Percentiles rank a stretch among this genome's conserved stretches.
phyloP scores from a whole-genome alignment of 495 filamentous ascomycete species.

The Cercophora newfieldiana region DNA sequence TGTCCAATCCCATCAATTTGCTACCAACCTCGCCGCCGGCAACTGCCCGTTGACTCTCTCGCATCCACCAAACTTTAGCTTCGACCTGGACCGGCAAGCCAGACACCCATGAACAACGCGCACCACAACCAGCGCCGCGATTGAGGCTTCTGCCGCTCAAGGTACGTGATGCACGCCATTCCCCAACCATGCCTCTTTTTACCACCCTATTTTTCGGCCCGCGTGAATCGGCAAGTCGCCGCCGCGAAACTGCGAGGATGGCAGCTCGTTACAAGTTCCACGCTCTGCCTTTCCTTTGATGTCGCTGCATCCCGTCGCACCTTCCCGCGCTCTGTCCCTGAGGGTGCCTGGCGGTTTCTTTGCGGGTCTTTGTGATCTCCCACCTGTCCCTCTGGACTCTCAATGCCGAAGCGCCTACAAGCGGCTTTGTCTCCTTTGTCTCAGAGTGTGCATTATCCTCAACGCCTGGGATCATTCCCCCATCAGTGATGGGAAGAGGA shows the following conservation, averaged over 20 bases:
- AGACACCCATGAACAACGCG: neutral
- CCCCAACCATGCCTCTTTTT: neutral
- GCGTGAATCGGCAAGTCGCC: neutral
- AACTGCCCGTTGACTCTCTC: neutral
- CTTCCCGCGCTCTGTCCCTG: neutral
- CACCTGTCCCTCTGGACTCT: neutral
- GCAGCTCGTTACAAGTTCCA: neutral
- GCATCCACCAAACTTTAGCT: neutral
- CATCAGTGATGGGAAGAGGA: neutral
- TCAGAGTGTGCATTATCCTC: neutral
- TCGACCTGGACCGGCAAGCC: neutral
- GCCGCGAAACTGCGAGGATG: neutral
- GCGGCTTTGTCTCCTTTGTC: neutral
- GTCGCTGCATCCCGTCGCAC: neutral
- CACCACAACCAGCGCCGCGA: neutral
- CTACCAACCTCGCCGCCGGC: neutral
- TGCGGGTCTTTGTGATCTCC: neutral
- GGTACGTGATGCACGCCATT: neutral
- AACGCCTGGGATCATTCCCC: neutral
- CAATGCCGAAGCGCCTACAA: neutral
- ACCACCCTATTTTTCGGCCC: neutral
- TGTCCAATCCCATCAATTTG: neutral
- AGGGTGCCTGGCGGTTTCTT: neutral
- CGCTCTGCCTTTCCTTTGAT: neutral
- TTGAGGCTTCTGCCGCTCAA: neutral